Percentiles rank a stretch among this genome's conserved stretches.
Evolutionary conservation across 345 rosid genomes (phyloP).

Genomic region (Euphorbia tirucalli): DNA sequence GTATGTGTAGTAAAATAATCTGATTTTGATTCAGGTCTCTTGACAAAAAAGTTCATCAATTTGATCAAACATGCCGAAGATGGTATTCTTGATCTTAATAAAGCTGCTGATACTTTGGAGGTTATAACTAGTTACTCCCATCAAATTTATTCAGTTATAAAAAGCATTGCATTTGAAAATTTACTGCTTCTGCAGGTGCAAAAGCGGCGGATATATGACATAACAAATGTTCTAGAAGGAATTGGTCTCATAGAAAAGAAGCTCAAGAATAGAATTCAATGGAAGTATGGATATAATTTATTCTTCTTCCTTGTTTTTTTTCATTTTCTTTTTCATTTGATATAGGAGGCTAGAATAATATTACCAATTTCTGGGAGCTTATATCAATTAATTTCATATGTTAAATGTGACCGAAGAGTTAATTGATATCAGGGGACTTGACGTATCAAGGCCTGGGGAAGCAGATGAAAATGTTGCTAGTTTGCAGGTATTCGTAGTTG

Average conservation of each 20-base stretch:
- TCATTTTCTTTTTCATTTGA: constrained; percentile 10
- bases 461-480: constrained; percentile 61
- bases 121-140: constrained; percentile 35
- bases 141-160: not conserved
- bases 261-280: constrained; percentile 92
- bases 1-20: constrained; percentile 8
- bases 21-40: constrained; percentile 60
- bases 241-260: constrained; percentile 97
- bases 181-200: constrained; percentile 61
- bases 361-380: not conserved
- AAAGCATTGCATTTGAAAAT: constrained; percentile 21
- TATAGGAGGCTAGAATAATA: not conserved
- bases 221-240: constrained; percentile 98
- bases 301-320: not conserved
- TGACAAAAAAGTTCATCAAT: constrained; percentile 96
- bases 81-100: constrained; percentile 92
- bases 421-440: constrained; percentile 68
- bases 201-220: constrained; percentile 96
- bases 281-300: constrained; percentile 60
- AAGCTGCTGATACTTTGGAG: constrained; percentile 93
- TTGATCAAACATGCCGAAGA: constrained; percentile 95
- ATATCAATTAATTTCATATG: constrained; percentile 3
- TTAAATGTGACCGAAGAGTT: constrained; percentile 21
- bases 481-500: constrained; percentile 63
- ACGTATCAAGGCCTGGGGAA: constrained; percentile 83